These are phyloP conservation scores for Pestalotiopsis sp. DNA, from an alignment of 2,329 filamentous ascomycete genomes.

Conservation along the genomic window DNA sequence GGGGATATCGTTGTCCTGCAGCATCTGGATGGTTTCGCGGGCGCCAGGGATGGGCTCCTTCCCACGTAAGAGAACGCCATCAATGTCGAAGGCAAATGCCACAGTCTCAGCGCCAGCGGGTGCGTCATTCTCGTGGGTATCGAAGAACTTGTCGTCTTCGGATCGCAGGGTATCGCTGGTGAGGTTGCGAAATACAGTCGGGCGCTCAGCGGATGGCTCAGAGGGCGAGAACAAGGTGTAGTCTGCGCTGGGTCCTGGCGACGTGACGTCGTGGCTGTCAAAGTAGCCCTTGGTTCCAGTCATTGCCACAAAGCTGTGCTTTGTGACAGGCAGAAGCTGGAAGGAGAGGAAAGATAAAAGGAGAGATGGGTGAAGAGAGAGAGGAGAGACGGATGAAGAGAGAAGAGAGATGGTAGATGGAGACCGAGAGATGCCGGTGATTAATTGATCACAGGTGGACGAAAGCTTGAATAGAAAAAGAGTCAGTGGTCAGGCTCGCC, in stretches of 20 bases:
- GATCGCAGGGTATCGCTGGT: neutral
- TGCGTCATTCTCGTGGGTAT: neutral
- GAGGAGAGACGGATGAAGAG: too few species aligned
- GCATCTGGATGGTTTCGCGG: conserved; percentile 57
- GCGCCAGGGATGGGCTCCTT: conserved; percentile 65
- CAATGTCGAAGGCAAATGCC: conserved; percentile 36
- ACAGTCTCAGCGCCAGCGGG: conserved; percentile 9
- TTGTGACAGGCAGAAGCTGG: too few species aligned
- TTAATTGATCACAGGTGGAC: too few species aligned
- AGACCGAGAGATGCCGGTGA: too few species aligned
- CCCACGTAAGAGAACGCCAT: conserved; percentile 71
- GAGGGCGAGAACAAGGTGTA: neutral
- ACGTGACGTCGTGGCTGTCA: neutral
- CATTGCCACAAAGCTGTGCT: too few species aligned
- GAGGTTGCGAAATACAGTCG: neutral
- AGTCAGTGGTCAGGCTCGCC: too few species aligned
- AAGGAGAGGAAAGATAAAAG: too few species aligned
- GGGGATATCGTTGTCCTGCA: conserved; percentile 64
- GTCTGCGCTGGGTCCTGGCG: neutral
- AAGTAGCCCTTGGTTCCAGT: neutral
- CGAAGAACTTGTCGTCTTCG: neutral
- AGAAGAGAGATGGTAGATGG: too few species aligned
- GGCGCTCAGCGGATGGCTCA: neutral
- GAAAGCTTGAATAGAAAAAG: too few species aligned
- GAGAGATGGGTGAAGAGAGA: too few species aligned